Base-by-base conservation (phyloP, 345 rosid genomes). In the Clausena lansium region DNA sequence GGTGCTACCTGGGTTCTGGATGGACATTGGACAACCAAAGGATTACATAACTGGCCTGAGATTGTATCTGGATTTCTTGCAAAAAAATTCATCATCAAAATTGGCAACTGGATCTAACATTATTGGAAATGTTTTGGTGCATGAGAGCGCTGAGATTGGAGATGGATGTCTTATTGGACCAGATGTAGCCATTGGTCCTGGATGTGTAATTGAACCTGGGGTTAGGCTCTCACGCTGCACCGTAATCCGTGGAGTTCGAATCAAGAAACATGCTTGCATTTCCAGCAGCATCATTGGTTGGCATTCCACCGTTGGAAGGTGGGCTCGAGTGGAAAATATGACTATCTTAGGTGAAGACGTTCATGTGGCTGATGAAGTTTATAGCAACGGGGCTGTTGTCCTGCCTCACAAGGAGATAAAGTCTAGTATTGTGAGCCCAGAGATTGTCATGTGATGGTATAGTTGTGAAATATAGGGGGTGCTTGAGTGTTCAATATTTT, bases 21-120 rank as follows among this genome's bases (percentile, higher is more conserved):
- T 93, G 97, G 97, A 93, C 84, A 86, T 93, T 69, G 97, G 97
- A 75, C 97, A 91, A 81, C 97, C 97, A 58, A 86, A 83, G 81
- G 97, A 91, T 80, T 89, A 93, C 81, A 89, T 91, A 61, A 80
- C 89, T 0, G 93, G 97, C 45, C 84, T 91, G 62, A 88, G 95
- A 76, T 87, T 88, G 45, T 93, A 88, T 80, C 88, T 91, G n/a
- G 95, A 91, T 50, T 93, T 92, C 4, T 67, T 87, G 54, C 75
- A 81, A 39, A 93, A 89, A 73, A 84, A 76, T 6, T 81, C 88
- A 6, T 81, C 93, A 4, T 55, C 84, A 39, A 79, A 78, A 70
- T 69, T 93, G 79, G 90, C 88, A 38, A 68, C 83, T 1, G 94
- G 97, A 36, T 39, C 85, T 36, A 77, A 85, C 71, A 83, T 91